Evolutionary conservation across 176 grass and related monocot species (phyloP), one percentile per base, ranked within the genome.

Genomic region (Juncus inflexus): DNA sequence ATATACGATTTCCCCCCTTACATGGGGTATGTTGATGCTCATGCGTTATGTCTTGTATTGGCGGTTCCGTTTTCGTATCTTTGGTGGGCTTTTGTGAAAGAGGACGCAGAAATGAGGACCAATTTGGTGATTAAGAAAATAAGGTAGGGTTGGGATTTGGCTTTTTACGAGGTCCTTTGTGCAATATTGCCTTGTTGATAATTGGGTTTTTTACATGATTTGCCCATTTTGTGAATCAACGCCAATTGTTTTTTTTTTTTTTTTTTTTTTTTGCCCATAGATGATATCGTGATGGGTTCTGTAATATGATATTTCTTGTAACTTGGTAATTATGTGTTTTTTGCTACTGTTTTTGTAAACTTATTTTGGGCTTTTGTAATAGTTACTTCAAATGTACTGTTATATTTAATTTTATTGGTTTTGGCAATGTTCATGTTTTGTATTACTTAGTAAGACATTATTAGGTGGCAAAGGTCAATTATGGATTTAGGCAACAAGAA

Each of bases 71-170:
- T 90, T 28, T 79, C 86, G 2, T 95, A 73, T 76, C 73, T 95
- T 40, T 90, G 86, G 91, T 95, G 91, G 91, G 84, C 75, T 56
- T 95, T 95, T n/a, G 81, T 80, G 43, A 85, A 87, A 19, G 78
- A 95, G 84, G 90, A 95, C 58, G 90, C 81, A 0, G 86, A 95
- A 69, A 71, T 90, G 60, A 80, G 81, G 61, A 87, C 86, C 6
- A 61, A 68, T 41, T 75, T 55, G 9, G 65, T 87, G 64, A 78
- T 42, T 4, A 95, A 95, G 86, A 95, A 95, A 83, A 78, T 40
- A 19, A 80, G 62, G 66, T 95, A 85, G 78, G n/a, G 5, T 7
- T 3, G 4, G 10, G 28, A 35, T 41, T 67, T 7, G 15, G 37
- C 19, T 77, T 77, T 51, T 52, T 42, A 3, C 41, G 41, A 45